phyloP scores from a whole-genome alignment of 441 rosid species.

The Croton laevigatus region DNA sequence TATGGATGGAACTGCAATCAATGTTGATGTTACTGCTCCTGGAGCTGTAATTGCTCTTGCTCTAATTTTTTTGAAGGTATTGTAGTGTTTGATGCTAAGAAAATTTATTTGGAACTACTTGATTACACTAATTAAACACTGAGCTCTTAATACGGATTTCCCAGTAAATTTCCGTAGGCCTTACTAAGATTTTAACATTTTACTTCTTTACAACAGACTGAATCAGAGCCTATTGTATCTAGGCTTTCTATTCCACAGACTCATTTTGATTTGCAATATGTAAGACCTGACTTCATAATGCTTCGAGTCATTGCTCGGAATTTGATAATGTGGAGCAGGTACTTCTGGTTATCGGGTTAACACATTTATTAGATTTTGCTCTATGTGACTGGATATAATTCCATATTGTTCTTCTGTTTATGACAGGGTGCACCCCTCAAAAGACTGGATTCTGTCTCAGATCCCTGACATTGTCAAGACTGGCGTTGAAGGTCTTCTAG shows the following conservation, averaged over 20 bases:
- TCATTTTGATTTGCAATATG: slow-evolving; percentile 75
- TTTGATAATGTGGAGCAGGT: slow-evolving; percentile 98
- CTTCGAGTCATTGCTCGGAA: slow-evolving; percentile 97
- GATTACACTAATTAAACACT: background rate
- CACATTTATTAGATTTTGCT: slow-evolving; percentile 20
- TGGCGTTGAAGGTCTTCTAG: slow-evolving; percentile 61
- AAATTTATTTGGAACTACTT: background rate
- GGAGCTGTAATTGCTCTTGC: slow-evolving; percentile 93
- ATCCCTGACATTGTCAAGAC: slow-evolving; percentile 74
- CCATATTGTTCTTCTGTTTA: slow-evolving; percentile 24
- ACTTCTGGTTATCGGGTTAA: slow-evolving; percentile 19
- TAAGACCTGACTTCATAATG: slow-evolving; percentile 98
- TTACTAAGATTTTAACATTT: slow-evolving; percentile 16
- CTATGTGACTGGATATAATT: slow-evolving; percentile 20
- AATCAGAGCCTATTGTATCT: slow-evolving; percentile 70
- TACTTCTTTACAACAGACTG: slow-evolving; percentile 59
- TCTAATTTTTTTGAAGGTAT: slow-evolving; percentile 90
- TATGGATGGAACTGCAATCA: slow-evolving; percentile 75
- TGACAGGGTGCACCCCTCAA: slow-evolving; percentile 77
- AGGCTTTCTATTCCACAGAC: slow-evolving; percentile 88
- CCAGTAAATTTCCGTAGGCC: background rate
- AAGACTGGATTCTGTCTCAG: slow-evolving; percentile 87
- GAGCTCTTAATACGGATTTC: background rate
- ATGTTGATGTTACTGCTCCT: slow-evolving; percentile 97
- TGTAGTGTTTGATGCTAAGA: slow-evolving; percentile 7